These are phyloP conservation scores for Incumbomyces delicatus DNA, from an alignment of 2,329 filamentous ascomycete species.

Conservation along the genomic window DNA sequence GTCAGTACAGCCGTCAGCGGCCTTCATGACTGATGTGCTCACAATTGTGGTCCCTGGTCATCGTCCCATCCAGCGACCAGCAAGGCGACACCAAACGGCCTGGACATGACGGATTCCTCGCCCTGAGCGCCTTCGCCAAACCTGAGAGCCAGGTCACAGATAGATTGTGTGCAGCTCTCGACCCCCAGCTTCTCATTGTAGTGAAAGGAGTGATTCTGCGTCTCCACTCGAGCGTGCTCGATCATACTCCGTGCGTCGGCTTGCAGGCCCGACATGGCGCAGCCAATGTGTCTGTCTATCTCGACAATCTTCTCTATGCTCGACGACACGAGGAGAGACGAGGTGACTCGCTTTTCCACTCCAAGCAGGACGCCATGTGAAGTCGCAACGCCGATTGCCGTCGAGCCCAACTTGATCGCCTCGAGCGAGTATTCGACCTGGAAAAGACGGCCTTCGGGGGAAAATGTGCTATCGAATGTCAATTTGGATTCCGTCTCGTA, in stretches of 20 bases:
- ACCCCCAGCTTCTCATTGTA: slow-evolving; percentile 91
- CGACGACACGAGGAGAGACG: slow-evolving; percentile 89
- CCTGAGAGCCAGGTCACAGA: slow-evolving; percentile 90
- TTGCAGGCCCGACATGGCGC: slow-evolving; percentile 96
- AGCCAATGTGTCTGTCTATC: slow-evolving; percentile 97
- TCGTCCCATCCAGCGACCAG: slow-evolving; percentile 96
- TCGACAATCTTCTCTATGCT: slow-evolving; percentile 99
- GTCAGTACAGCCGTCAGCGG: not conserved
- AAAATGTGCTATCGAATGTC: slow-evolving; percentile 70
- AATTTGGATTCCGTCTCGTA: slow-evolving; percentile 13
- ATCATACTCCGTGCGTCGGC: slow-evolving; percentile 96
- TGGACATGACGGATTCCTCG: slow-evolving; percentile 96
- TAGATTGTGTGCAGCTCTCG: slow-evolving; percentile 96
- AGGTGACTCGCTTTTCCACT: slow-evolving; percentile 98
- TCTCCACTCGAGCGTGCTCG: slow-evolving; percentile 95
- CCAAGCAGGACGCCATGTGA: slow-evolving; percentile 91
- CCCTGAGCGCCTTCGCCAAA: slow-evolving; percentile 97
- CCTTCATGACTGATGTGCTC: slow-evolving; percentile 25
- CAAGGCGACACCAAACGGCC: slow-evolving; percentile 92
- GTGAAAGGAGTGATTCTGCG: slow-evolving; percentile 95
- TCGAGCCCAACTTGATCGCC: slow-evolving; percentile 98
- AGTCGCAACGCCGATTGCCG: slow-evolving; percentile 91
- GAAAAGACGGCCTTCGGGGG: slow-evolving; percentile 97
- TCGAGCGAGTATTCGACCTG: slow-evolving; percentile 99
- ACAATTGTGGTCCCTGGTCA: slow-evolving; percentile 77